phyloP scores from a whole-genome alignment of 768 basidiomycete species.

The Zangia roseola region DNA sequence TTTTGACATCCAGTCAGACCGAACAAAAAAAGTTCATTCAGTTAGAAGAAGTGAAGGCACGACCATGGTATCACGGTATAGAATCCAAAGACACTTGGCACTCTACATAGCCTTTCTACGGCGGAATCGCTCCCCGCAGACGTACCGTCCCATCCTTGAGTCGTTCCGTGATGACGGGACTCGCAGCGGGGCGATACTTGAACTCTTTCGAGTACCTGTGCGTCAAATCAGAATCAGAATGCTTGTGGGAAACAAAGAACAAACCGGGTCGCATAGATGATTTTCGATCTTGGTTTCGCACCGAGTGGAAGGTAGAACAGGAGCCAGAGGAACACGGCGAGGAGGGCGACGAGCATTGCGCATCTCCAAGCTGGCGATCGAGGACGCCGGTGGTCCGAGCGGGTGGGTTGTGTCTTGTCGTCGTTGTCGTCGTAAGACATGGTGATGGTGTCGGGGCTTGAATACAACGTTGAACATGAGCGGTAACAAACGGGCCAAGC shows the following conservation, averaged over 20 bases:
- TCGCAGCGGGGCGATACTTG: constrained; percentile 82
- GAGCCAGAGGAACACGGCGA: constrained; percentile 46
- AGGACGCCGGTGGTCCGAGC: constrained; percentile 19
- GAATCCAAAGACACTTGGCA: too few relatives aligned
- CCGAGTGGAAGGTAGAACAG: constrained; percentile 34
- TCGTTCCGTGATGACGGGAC: constrained; percentile 76
- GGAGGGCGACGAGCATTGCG: constrained; percentile 39
- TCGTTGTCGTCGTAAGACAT: too few relatives aligned
- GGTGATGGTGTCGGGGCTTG: too few relatives aligned
- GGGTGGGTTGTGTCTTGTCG: too few relatives aligned
- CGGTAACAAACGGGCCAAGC: too few relatives aligned
- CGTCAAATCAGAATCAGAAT: neutral
- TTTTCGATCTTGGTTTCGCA: constrained; percentile 35
- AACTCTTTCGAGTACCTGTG: constrained; percentile 78
- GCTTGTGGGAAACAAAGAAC: constrained; percentile 38
- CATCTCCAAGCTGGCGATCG: constrained; percentile 48
- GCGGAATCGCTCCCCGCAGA: constrained; percentile 65
- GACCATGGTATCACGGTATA: too few relatives aligned
- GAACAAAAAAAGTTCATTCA: too few relatives aligned
- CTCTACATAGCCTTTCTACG: neutral
- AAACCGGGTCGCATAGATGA: constrained; percentile 66
- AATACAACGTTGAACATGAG: too few relatives aligned
- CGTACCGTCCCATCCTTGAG: constrained; percentile 68
- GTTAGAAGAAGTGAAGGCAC: too few relatives aligned
- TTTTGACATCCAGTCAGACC: too few relatives aligned